Base-by-base conservation (phyloP, 208 protist genomes). In the Leishmania mexicana region DNA sequence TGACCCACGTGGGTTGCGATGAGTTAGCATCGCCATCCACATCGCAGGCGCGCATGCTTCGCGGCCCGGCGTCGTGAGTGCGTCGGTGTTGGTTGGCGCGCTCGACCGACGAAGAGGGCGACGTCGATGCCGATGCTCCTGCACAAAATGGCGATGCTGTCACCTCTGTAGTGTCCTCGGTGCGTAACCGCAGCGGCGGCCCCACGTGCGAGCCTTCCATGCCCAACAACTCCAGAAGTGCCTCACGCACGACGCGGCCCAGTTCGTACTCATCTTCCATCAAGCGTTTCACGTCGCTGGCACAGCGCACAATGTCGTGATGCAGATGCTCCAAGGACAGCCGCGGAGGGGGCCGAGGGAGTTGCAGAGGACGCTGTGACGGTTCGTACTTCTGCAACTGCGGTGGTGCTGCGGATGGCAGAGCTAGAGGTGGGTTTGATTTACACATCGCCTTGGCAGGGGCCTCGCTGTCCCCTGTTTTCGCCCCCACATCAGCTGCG, bases 211-310 rank as follows among this genome's bases (percentile, higher is more conserved):
- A n/a, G 62, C 28, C 24, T 11, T 67, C 62, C 31, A 72, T 24
- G 17, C n/a, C 38, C 35, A 54, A 58, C 51, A 64, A 8, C 21
- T 78, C 73, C 8, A 75, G 0, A 11, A 83, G 38, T 28, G 24
- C 58, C 38, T 83, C 72, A 3, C 62, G 72, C 72, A 83, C 74
- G 11, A 62, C 60, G 74, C 72, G 62, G 51, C 80, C 62, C 17
- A 86, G 75, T 17, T 79, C 57, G 47, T 81, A 79, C 79, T 89
- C 83, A 8, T 89, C 80, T 38, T 89, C 83, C 54, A 89, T 84
- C 3, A 88, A 74, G 4, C 77, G 51, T 73, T 92, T 83, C 35
- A 88, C 86, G 35, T 86, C 79, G 8, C 51, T 49, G 28, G 86
- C 81, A 73, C 88, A 92, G 70, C 21, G 68, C 35, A 77, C 51